Evolutionary conservation across 2,329 filamentous ascomycete genomes (phyloP), one percentile per base, ranked within the genome.

Genomic region (Aspergillus sojae): DNA sequence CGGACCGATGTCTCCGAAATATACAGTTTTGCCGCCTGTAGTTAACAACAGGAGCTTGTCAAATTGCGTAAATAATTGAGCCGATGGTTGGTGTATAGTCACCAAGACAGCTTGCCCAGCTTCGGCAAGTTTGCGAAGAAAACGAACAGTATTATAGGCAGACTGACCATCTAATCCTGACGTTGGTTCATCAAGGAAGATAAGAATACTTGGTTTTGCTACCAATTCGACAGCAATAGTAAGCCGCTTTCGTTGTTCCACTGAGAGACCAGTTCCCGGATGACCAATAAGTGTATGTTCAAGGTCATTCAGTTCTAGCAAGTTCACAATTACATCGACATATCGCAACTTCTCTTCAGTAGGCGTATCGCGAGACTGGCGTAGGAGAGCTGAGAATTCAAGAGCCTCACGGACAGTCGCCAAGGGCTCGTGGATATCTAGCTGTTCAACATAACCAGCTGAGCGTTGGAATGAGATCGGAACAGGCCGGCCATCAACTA

Each of bases 151-250:
- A 0, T 85, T 88, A 74, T 83, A 90, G 1, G 89, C 88, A 1
- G 86, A 86, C 66, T 91, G 88, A 7, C 85, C 86, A 71, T 91
- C 89, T 0, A 91, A 82, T 60, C 89, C 89, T 59, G 85, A 88
- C 0, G 89, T 91, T 1, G 89, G 89, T 70, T 91, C 89, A 68
- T 91, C 89, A 9, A 91, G 76, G 79, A 91, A 91, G 41, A 91
- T 82, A 0, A 91, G 78, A 0, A 91, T 81, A 21, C 84, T 86
- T 0, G 89, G 89, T 70, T 90, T 87, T 0, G 89, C 88, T 5
- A 88, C 89, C 1, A 92, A 81, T 71, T 92, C 89, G 2, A 91
- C 89, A 62, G 88, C 89, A 61, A 92, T 91, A 0, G 89, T 91
- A 2, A 91, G 79, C 61, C 89, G 82, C 75, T 91, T 91, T 61